These are phyloP conservation scores for Cystobasidium onofrii DNA, from an alignment of 768 basidiomycete species.

Conservation along the genomic window DNA sequence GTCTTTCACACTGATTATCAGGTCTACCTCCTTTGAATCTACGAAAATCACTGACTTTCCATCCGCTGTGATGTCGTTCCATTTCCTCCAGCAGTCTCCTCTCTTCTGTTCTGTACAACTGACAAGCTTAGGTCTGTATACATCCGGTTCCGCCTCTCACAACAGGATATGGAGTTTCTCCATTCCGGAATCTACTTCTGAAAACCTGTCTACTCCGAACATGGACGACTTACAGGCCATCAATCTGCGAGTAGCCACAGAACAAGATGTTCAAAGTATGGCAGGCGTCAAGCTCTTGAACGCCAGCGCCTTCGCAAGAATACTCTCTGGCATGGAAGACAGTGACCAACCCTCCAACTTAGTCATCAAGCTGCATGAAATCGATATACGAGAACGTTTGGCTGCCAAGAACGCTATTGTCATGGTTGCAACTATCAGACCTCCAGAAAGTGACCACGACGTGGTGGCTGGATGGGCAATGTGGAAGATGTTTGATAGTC, in stretches of 20 bases:
- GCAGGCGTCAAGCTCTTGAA: not conserved
- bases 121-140: no score
- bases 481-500: conserved; percentile 22
- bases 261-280: not conserved
- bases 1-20: no score
- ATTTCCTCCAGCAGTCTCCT: no score
- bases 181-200: no score
- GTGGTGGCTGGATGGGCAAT: not conserved
- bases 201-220: not conserved
- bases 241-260: conserved; percentile 1
- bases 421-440: not conserved
- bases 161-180: no score
- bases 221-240: not conserved
- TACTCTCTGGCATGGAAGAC: not conserved
- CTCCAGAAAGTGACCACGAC: not conserved
- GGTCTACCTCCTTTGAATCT: no score
- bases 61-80: no score
- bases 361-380: not conserved
- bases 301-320: not conserved
- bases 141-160: no score
- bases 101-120: no score
- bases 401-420: not conserved
- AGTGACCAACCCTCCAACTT: not conserved
- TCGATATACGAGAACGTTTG: not conserved
- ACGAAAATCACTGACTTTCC: no score